Conservation (phyloP, 345 rosid genomes). For the Rhodomyrtus tomentosa region DNA sequence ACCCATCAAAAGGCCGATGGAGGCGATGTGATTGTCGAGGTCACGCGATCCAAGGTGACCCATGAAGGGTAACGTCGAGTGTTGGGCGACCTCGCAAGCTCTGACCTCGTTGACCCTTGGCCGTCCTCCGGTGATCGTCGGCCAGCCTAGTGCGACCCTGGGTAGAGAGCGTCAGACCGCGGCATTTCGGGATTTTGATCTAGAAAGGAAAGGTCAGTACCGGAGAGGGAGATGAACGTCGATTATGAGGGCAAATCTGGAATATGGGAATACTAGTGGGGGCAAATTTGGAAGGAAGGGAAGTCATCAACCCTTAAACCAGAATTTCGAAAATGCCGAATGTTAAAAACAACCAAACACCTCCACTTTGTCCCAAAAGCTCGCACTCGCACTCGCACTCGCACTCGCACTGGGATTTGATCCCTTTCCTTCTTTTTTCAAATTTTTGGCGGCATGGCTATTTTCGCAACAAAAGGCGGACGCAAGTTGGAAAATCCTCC, state of each 20-base stretch:
- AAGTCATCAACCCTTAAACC: neutral
- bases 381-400: fast-evolving
- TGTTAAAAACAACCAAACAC: fast-evolving
- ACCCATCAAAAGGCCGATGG: fast-evolving
- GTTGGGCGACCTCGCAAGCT: fast-evolving
- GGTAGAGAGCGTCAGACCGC: fast-evolving
- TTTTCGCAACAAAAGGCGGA: too few species aligned
- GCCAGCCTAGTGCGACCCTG: fast-evolving
- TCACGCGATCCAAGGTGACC: fast-evolving
- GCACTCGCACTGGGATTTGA: fast-evolving
- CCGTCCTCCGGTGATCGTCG: fast-evolving
- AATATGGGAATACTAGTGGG: neutral
- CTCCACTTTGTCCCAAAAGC: neutral
- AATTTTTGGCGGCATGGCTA: neutral
- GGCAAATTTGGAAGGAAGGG: neutral
- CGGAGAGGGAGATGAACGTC: neutral
- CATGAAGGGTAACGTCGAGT: fast-evolving
- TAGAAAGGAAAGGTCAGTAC: fast-evolving
- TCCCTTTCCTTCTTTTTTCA: neutral
- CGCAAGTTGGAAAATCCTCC: neutral
- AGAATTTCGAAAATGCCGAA: neutral
- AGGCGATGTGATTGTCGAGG: fast-evolving
- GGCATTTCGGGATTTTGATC: fast-evolving
- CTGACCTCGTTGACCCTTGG: fast-evolving
- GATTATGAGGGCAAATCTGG: neutral